These are phyloP conservation scores for Zelopaecilomyces penicillatus DNA, from an alignment of 2,329 filamentous ascomycete species.

Conservation along the genomic window DNA sequence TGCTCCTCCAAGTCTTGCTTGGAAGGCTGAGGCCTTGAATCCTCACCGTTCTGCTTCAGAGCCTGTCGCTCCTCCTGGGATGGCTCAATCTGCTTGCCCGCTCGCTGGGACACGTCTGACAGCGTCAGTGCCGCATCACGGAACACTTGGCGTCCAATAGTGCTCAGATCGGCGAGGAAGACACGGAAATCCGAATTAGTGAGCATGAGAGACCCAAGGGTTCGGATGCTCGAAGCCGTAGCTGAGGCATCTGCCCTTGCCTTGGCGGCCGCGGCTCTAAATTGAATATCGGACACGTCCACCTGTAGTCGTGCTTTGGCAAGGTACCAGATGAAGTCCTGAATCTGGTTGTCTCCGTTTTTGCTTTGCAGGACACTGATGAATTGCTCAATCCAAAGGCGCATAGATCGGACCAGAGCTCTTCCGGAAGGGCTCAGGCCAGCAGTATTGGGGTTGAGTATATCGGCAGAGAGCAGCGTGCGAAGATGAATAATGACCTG, in stretches of 20 bases:
- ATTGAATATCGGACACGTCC: conserved; percentile 21
- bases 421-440: conserved; percentile 72
- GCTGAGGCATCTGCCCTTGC: conserved; percentile 26
- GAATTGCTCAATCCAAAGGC: conserved; percentile 68
- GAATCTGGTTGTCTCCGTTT: conserved; percentile 75
- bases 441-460: conserved; percentile 61
- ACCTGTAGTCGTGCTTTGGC: conserved; percentile 56
- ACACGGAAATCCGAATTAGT: conserved; percentile 86
- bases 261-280: conserved; percentile 20
- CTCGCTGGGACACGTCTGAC: conserved; percentile 65
- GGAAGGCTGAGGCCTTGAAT: conserved; percentile 34
- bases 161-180: conserved; percentile 72
- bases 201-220: conserved; percentile 73
- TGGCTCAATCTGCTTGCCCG: conserved; percentile 65
- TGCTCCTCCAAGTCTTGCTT: conserved; percentile 57
- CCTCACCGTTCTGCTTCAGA: conserved; percentile 43
- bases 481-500: conserved; percentile 74
- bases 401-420: conserved; percentile 61
- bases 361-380: conserved; percentile 78
- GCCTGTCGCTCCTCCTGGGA: conserved; percentile 50
- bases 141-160: conserved; percentile 75
- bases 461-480: conserved; percentile 66
- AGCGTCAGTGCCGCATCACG: conserved; percentile 76
- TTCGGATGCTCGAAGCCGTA: conserved; percentile 70
- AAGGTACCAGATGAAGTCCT: conserved; percentile 85